A percentile compares a stretch with the other conserved stretches of the same genome.
These are phyloP conservation scores for Naganishia friedmannii DNA, from an alignment of 768 basidiomycete genomes.

Conservation along the genomic window DNA sequence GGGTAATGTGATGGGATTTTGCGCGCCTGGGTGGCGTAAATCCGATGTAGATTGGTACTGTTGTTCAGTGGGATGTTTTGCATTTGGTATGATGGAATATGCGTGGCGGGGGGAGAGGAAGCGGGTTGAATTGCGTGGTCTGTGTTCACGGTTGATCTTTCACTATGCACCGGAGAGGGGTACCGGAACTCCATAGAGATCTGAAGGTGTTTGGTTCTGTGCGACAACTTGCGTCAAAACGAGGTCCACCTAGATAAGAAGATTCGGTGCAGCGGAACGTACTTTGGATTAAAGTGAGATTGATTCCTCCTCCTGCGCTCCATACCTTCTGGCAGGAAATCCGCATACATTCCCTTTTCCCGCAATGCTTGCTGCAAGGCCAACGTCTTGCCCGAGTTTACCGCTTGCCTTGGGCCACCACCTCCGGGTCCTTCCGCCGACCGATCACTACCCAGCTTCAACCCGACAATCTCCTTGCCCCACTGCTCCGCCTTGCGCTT, in stretches of 20 bases:
- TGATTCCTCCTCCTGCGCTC: slow-evolving; percentile 71
- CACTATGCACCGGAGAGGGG: slow-evolving; percentile 55
- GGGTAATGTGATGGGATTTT: slow-evolving; percentile 10
- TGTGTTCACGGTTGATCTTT: slow-evolving; percentile 38
- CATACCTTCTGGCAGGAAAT: slow-evolving; percentile 78
- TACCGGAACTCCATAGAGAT: slow-evolving; percentile 73
- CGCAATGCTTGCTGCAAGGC: slow-evolving; percentile 68
- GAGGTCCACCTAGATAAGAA: no score
- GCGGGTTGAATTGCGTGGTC: slow-evolving; percentile 31
- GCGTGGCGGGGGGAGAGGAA: slow-evolving; percentile 52
- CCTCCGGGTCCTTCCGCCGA: not conserved
- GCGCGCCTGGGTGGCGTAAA: not conserved
- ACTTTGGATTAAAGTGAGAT: slow-evolving; percentile 80
- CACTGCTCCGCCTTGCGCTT: slow-evolving; percentile 70
- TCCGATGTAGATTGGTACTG: slow-evolving; percentile 24
- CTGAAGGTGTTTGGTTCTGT: slow-evolving; percentile 65
- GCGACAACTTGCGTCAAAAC: not conserved
- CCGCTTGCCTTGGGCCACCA: slow-evolving; percentile 33
- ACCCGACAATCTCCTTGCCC: slow-evolving; percentile 53
- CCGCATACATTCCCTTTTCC: slow-evolving; percentile 67
- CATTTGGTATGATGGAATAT: slow-evolving; percentile 46
- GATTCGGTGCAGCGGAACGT: no score
- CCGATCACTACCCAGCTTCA: slow-evolving; percentile 40
- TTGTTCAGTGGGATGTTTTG: slow-evolving; percentile 41
- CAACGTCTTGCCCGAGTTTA: slow-evolving; percentile 60